Conservation (phyloP, 345 rosid genomes). For the Eucalyptus regnans region DNA sequence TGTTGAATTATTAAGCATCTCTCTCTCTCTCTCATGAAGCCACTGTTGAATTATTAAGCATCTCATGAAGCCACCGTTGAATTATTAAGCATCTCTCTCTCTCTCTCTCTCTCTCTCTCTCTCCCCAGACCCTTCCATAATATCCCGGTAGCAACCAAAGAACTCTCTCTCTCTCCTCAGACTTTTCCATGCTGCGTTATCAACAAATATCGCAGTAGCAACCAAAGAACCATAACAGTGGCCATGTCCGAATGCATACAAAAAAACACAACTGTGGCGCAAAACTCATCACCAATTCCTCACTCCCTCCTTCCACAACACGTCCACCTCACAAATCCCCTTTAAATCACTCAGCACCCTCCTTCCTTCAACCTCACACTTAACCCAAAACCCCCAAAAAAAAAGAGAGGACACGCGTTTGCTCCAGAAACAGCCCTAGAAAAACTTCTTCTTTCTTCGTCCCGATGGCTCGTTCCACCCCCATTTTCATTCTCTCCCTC, state of each 20-base stretch:
- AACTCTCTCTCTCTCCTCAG: not conserved
- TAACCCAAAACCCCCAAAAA: too few relatives aligned
- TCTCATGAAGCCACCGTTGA: not conserved
- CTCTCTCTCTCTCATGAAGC: not conserved
- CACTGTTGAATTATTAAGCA: too few relatives aligned
- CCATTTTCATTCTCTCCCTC: constrained; percentile 15
- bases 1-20: too few relatives aligned
- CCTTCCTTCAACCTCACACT: not conserved
- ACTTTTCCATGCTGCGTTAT: not conserved
- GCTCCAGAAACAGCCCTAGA: not conserved
- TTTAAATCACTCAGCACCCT: constrained; percentile 1
- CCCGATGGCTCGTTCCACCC: constrained; percentile 27
- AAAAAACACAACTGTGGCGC: constrained; percentile 4
- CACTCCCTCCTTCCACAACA: constrained; percentile 20
- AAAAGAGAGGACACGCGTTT: not conserved
- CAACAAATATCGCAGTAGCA: not conserved
- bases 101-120: not conserved
- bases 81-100: not conserved
- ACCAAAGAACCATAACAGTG: not conserved
- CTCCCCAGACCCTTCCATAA: not conserved
- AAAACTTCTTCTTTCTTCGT: not conserved
- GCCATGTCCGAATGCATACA: constrained; percentile 5
- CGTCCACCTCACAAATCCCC: constrained; percentile 17
- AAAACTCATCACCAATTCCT: not conserved
- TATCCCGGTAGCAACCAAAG: not conserved